These are phyloP conservation scores for Diaporthe helianthi DNA, from an alignment of 2,329 filamentous ascomycete genomes.

Conservation along the genomic window DNA sequence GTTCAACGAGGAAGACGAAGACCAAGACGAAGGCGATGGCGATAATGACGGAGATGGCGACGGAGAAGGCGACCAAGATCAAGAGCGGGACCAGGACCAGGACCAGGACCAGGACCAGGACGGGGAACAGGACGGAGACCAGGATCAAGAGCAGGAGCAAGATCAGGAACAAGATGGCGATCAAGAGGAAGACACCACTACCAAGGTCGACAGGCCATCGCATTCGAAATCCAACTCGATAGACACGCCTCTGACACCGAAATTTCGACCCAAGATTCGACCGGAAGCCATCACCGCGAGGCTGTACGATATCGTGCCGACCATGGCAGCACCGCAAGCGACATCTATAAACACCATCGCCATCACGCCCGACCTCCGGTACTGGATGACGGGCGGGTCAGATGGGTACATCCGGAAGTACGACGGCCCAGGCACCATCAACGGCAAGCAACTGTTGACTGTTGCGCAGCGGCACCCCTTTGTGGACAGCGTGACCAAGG, in stretches of 20 bases:
- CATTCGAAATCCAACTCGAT: conserved; percentile 39
- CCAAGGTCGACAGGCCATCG: conserved; percentile 28
- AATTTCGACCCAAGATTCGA: conserved; percentile 68
- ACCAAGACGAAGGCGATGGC: conserved; percentile 41
- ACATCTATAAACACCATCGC: conserved; percentile 95
- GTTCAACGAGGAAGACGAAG: conserved; percentile 47
- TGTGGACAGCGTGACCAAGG: conserved; percentile 96
- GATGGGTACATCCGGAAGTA: conserved; percentile 98
- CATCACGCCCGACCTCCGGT: conserved; percentile 91
- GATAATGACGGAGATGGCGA: conserved; percentile 48
- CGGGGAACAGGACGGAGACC: conserved; percentile 49
- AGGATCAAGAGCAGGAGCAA: conserved; percentile 46
- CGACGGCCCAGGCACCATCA: conserved; percentile 93
- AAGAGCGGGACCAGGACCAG: conserved; percentile 44
- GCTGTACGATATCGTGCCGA: conserved; percentile 94
- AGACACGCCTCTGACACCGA: conserved; percentile 45
- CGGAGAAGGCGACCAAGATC: conserved; percentile 46
- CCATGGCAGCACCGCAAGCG: conserved; percentile 93
- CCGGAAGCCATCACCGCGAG: conserved; percentile 79
- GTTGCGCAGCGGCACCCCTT: conserved; percentile 97
- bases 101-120: conserved; percentile 48
- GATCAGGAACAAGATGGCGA: conserved; percentile 40
- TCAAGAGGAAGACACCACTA: conserved; percentile 31
- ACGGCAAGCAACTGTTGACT: conserved; percentile 90
- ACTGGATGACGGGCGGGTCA: conserved; percentile 91